These are phyloP conservation scores for Calamus simplicifolius DNA, from an alignment of 176 grass and related monocot species.

Conservation along the genomic window DNA sequence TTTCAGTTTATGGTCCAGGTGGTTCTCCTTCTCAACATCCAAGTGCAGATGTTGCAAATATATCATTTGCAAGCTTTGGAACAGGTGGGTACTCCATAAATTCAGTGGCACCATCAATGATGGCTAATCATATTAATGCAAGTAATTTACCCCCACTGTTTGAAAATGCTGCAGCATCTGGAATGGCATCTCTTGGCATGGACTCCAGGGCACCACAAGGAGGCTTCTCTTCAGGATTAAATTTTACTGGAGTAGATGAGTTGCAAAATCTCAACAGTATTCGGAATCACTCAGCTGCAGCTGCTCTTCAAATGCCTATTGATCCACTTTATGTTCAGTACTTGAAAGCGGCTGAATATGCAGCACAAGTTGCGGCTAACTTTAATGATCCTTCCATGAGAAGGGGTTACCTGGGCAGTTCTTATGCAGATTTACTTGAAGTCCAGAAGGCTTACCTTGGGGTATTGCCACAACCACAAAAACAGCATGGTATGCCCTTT, in stretches of 20 bases:
- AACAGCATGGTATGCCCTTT: slow-evolving; percentile 8
- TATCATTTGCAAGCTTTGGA: background rate
- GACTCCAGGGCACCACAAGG: slow-evolving; percentile 1
- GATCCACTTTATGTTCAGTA: too few relatives aligned
- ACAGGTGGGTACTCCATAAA: background rate
- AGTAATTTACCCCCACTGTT: slow-evolving; percentile 38
- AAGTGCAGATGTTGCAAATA: slow-evolving; percentile 15
- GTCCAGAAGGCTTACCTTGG: background rate
- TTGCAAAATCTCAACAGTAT: too few relatives aligned
- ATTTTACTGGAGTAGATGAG: too few relatives aligned
- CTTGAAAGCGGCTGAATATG: too few relatives aligned
- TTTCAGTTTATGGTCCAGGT: background rate
- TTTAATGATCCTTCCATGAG: background rate
- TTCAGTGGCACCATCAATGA: background rate
- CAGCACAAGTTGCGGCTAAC: too few relatives aligned
- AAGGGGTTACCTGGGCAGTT: slow-evolving; percentile 2
- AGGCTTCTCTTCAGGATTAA: too few relatives aligned
- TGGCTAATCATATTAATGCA: slow-evolving; percentile 37
- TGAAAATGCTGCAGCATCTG: slow-evolving; percentile 29
- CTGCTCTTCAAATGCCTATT: too few relatives aligned
- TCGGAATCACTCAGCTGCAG: too few relatives aligned
- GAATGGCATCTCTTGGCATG: slow-evolving; percentile 8
- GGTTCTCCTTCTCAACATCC: slow-evolving; percentile 5
- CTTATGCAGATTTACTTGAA: slow-evolving; percentile 9
- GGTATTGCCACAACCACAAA: background rate